A percentile compares a stretch with the other conserved stretches of the same genome.
Evolutionary conservation across 306 rosid species (phyloP).

Genomic region (Prunus mume): DNA sequence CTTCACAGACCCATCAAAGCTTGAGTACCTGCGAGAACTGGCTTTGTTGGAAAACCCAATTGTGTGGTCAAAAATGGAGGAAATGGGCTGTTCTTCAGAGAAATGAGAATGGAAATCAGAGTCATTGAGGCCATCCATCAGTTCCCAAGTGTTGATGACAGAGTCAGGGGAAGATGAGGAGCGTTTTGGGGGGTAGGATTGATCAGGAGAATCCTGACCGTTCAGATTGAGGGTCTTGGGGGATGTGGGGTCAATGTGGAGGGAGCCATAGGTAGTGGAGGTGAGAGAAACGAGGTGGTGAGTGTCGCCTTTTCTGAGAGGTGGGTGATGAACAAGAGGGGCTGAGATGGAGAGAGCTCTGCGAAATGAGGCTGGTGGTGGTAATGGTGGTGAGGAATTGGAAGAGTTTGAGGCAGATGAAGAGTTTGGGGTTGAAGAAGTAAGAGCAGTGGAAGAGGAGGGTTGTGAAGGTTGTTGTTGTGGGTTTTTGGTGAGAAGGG

Average conservation of each 20-base stretch:
- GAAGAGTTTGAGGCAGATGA: slow-evolving; percentile 34
- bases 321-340: slow-evolving; percentile 73
- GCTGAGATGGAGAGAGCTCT: slow-evolving; percentile 56
- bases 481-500: slow-evolving; percentile 38
- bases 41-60: slow-evolving; percentile 7
- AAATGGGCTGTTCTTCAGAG: background rate
- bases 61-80: slow-evolving; percentile 21
- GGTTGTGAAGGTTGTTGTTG: slow-evolving; percentile 21
- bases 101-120: slow-evolving; percentile 20
- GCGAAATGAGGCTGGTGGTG: slow-evolving; percentile 10
- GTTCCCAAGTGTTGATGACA: slow-evolving; percentile 92
- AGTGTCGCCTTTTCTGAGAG: slow-evolving; percentile 71
- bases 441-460: slow-evolving; percentile 25
- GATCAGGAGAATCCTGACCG: slow-evolving; percentile 2
- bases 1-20: slow-evolving; percentile 47
- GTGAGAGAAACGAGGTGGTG: slow-evolving; percentile 87
- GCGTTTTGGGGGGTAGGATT: slow-evolving; percentile 20
- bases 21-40: slow-evolving; percentile 30
- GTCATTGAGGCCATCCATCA: slow-evolving; percentile 62
- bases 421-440: slow-evolving; percentile 19
- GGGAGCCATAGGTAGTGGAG: slow-evolving; percentile 85
- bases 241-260: slow-evolving; percentile 40
- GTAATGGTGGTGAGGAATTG: slow-evolving; percentile 47
- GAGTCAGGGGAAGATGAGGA: slow-evolving; percentile 69
- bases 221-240: slow-evolving; percentile 37